Evolutionary conservation across 2,329 filamentous ascomycete genomes (phyloP), one percentile per base, ranked within the genome.

Genomic region (Hypoxylon sp.): DNA sequence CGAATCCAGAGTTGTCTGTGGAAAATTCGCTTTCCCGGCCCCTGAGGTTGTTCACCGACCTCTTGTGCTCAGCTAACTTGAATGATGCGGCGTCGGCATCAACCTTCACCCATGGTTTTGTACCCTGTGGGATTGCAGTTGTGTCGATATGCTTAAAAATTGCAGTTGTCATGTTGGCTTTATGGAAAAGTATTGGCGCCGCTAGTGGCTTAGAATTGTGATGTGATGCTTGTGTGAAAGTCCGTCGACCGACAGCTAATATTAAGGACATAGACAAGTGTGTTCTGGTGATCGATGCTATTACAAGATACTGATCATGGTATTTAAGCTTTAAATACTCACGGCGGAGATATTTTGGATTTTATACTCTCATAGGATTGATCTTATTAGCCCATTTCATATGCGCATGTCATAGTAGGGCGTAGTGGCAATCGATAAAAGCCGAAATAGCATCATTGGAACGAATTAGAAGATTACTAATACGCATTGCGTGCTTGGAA

Each of bases 61-160:
- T 83, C 17, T 80, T 74, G 67, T 83, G 78, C 34, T 83, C 80
- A 34, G 77, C 78, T 13, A 85, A 78, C 21, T 77, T 77, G 79
- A 85, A 91, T 4, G 86, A 89, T n/a, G 79, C 79, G 14, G 82
- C 85, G 45, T 85, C 84, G 0, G 83, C 84, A 74, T 91, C 89
- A 41, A 91, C 89, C 73, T 91, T 91, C 72, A 80, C 75, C 89
- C 89, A 91, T 1, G 89, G 86, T 74, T 88, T 88, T 59, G 78
- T 78, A 70, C 79, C 74, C 14, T 73, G 69, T 3, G 73, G 79
- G 67, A 84, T 83, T 21, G 84, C 84, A 0, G 81, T 73, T 1
- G 83, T 80, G 75, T 91, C 89, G 68, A 90, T 87, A 78, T 91
- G 88, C 65, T 84, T 84, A 80, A 91, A 90, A 1, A 74, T 78